These are phyloP conservation scores for Amoebophrya sp. DNA, from an alignment of 169 alveolate genomes.

Conservation along the genomic window DNA sequence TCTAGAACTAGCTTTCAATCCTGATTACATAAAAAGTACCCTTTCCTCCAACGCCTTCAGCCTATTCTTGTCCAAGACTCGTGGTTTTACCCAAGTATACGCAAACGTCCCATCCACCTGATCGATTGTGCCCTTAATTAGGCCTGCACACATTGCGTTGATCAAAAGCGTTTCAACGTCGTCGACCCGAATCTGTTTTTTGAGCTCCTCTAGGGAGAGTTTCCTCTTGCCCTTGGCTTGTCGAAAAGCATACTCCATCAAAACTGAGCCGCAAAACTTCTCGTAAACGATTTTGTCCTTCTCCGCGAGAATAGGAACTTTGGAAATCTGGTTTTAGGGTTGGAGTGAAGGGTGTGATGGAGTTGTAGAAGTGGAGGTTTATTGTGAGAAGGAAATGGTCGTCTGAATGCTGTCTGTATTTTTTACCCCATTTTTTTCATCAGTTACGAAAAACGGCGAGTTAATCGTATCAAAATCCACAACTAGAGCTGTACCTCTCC, in stretches of 20 bases:
- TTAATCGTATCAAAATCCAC: too few relatives aligned
- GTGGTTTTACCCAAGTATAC: background rate
- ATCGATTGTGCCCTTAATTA: background rate
- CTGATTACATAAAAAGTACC: too few relatives aligned
- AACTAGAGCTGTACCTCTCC: background rate
- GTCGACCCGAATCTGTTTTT: background rate
- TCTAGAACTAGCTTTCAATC: too few relatives aligned
- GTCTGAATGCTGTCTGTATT: too few relatives aligned
- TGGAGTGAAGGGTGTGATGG: too few relatives aligned
- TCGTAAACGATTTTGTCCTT: background rate
- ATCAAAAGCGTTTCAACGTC: background rate
- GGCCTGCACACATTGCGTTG: conserved; percentile 21
- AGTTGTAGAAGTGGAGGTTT: too few relatives aligned
- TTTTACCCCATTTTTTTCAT: too few relatives aligned
- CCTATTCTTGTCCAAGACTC: background rate
- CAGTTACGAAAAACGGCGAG: too few relatives aligned
- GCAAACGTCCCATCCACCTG: background rate
- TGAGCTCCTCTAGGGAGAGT: background rate
- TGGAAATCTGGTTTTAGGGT: background rate
- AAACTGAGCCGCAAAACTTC: background rate
- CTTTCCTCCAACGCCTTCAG: background rate
- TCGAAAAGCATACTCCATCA: conserved; percentile 5
- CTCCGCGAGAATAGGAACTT: background rate
- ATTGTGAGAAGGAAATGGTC: too few relatives aligned
- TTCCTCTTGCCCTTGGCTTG: background rate